These are phyloP conservation scores for Ormosia emarginata DNA, from an alignment of 306 rosid genomes.

Conservation along the genomic window DNA sequence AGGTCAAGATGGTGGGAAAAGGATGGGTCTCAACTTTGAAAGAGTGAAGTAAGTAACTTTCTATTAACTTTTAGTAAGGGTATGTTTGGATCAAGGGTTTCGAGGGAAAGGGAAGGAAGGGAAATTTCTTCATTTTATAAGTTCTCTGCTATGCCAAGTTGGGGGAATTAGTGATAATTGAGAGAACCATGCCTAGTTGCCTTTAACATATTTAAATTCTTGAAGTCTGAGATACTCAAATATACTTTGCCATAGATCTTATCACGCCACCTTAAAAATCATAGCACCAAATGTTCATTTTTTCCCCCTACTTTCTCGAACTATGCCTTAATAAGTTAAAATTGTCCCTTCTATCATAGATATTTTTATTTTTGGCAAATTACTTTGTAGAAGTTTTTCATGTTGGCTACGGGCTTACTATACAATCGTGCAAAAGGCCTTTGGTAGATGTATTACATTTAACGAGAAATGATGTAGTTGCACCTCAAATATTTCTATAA, in stretches of 20 bases:
- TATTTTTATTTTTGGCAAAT: background rate
- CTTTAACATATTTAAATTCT: too few relatives aligned
- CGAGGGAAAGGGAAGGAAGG: too few relatives aligned
- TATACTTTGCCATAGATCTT: too few relatives aligned
- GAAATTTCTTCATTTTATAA: too few relatives aligned
- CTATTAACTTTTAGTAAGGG: too few relatives aligned
- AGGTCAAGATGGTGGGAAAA: conserved; percentile 86
- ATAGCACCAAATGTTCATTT: background rate
- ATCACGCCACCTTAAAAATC: background rate
- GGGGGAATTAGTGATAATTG: too few relatives aligned
- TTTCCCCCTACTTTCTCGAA: background rate
- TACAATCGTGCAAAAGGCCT: background rate
- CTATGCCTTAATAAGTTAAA: background rate
- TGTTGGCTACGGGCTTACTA: background rate
- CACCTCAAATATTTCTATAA: background rate
- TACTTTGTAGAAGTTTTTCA: background rate
- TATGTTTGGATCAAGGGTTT: too few relatives aligned
- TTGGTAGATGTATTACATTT: background rate
- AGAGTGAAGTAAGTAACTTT: conserved; percentile 71
- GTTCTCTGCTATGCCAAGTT: too few relatives aligned
- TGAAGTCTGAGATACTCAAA: too few relatives aligned
- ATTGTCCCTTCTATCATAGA: background rate
- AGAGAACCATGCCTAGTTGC: too few relatives aligned
- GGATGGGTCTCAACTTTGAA: conserved; percentile 91
- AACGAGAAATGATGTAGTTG: background rate